Percentiles rank a stretch among this genome's conserved stretches.
Conservation (phyloP, 768 basidiomycete species). For the Pisolithus microcarpus region DNA sequence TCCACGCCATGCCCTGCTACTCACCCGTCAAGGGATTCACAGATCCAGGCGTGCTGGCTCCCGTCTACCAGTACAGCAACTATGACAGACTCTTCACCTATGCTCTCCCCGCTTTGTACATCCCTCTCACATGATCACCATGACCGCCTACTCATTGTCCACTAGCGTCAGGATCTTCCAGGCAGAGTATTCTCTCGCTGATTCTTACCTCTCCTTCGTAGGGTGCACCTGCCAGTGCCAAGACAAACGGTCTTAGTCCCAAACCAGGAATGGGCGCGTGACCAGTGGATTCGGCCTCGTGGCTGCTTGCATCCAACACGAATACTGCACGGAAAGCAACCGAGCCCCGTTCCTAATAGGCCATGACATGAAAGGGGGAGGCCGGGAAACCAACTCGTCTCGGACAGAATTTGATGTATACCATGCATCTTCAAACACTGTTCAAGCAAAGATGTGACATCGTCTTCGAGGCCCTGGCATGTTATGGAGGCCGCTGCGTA, state of each 20-base stretch:
- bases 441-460: too few relatives aligned
- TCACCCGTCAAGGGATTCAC: conserved; percentile 54
- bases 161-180: conserved; percentile 70
- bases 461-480: too few relatives aligned
- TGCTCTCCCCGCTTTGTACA: conserved; percentile 68
- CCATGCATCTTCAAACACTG: too few relatives aligned
- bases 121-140: conserved; percentile 13
- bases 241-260: conserved; percentile 61
- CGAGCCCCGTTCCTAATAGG: too few relatives aligned
- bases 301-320: too few relatives aligned
- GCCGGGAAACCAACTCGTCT: too few relatives aligned
- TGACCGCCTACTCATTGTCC: conserved; percentile 10
- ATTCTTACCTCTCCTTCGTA: conserved; percentile 18
- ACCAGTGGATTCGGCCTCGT: too few relatives aligned
- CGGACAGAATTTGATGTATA: too few relatives aligned
- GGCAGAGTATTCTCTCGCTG: conserved; percentile 34
- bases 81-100: conserved; percentile 87
- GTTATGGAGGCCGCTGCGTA: too few relatives aligned
- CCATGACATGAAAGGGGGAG: too few relatives aligned
- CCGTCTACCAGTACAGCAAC: conserved; percentile 73
- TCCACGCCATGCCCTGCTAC: conserved; percentile 77
- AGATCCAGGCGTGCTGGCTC: conserved; percentile 62
- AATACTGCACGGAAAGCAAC: too few relatives aligned
- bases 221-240: conserved; percentile 85
- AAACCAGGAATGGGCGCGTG: conserved; percentile 33